Evolutionary conservation across 345 rosid genomes (phyloP), one percentile per base, ranked within the genome.

Genomic region (Cardamine resedifolia): DNA sequence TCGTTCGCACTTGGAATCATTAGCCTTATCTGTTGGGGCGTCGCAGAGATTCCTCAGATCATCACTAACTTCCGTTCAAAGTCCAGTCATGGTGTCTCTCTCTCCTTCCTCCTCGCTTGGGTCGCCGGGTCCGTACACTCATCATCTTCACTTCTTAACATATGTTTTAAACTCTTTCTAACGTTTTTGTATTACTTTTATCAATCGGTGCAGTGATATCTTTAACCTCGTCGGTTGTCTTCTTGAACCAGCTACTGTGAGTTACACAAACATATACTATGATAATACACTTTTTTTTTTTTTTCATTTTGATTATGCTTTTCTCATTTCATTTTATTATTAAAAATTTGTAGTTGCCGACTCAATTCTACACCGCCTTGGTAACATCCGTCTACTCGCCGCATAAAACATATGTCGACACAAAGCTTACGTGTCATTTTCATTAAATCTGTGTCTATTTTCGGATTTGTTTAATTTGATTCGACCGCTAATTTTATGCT

Each of bases 211-310:
- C 96, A 94, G 98, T 72, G 97, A 91, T 64, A 72, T 88, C 21
- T 91, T 95, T 59, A 95, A 91, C 78, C 88, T 95, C 45, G 76
- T 85, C 52, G 99, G 99, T 5, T 95, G 99, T 73, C 66, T 95
- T 77, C 91, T 95, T 11, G 99, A 95, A 56, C 96, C 97, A 44
- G 95, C 99, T 8, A 95, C 99, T 73, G 99, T 95, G 82, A 91
- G 96, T 74, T 34, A n/a, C 64, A 61, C 31, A 60, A 20, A 19
- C 60, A 68, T 44, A 33, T 34, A 27, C 14, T 14, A 5, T 3
- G 1, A 23, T 20, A 15, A 0, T 18, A 3, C 6, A 20, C 16
- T 39, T 14, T 12, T 12, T 12, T 45, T n/a, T n/a, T 33, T 45
- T 41, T 33, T 43, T 55, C 9, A 19, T 60, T 33, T 64, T 26